phyloP scores from a whole-genome alignment of 352 stramenopile species.

The Saprolegnia diclina region DNA sequence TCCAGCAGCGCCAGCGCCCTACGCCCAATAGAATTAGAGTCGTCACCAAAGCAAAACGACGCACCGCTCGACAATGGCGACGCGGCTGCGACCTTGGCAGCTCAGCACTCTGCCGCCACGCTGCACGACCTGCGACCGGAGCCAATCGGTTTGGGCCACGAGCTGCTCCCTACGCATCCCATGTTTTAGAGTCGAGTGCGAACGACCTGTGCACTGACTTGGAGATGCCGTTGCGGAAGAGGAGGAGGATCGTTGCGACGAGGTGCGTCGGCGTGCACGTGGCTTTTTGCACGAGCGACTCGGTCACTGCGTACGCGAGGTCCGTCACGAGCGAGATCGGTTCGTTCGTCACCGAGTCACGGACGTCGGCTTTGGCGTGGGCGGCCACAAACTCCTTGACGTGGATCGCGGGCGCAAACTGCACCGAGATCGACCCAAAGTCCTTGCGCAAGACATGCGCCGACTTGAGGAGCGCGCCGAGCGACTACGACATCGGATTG shows the following conservation, averaged over 20 bases:
- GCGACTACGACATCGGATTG: conserved; percentile 34
- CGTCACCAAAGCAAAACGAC: conserved; percentile 2
- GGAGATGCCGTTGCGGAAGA: conserved; percentile 74
- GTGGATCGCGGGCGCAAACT: conserved; percentile 66
- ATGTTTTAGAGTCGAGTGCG: background rate
- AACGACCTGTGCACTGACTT: conserved; percentile 30
- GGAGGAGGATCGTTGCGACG: conserved; percentile 63
- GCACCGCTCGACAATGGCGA: conserved; percentile 52
- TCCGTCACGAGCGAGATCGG: conserved; percentile 47
- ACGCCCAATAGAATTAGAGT: background rate
- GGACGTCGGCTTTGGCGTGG: background rate
- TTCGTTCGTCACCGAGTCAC: conserved; percentile 22
- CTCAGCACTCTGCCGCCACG: conserved; percentile 65
- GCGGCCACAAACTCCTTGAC: conserved; percentile 41
- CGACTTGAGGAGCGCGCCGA: conserved; percentile 60
- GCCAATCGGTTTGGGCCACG: conserved; percentile 65
- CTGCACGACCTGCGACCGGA: conserved; percentile 59
- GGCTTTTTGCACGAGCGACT: conserved; percentile 55
- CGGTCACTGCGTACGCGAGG: conserved; percentile 69
- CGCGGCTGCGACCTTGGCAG: conserved; percentile 57
- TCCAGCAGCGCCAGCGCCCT: conserved; percentile 55
- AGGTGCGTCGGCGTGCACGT: conserved; percentile 73
- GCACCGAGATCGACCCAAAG: conserved; percentile 75
- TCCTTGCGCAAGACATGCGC: conserved; percentile 65
- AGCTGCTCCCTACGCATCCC: conserved; percentile 34